Evolutionary conservation across 352 stramenopile species (phyloP).

Genomic region (Globisporangium alternatum): DNA sequence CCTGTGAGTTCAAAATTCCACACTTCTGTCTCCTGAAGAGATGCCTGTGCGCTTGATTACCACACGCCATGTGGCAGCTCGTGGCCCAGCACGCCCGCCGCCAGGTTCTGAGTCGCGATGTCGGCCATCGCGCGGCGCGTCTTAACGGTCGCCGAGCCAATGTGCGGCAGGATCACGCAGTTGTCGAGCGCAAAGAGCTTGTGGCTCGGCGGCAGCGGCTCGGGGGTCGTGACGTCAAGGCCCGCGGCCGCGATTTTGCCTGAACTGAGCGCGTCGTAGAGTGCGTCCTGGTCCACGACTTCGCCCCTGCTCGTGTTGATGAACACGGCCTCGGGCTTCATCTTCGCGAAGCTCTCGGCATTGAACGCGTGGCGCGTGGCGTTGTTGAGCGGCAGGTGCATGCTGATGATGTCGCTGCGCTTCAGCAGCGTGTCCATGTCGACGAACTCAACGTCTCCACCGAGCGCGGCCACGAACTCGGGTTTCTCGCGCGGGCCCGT

Average conservation of each 20-base stretch:
- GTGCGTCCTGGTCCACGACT: conserved; percentile 86
- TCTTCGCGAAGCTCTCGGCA: conserved; percentile 62
- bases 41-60: not conserved
- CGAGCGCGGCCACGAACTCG: conserved; percentile 30
- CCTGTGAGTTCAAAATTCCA: not conserved
- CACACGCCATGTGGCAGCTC: conserved; percentile 44
- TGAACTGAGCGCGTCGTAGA: conserved; percentile 36
- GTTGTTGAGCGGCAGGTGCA: conserved; percentile 81
- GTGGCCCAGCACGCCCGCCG: conserved; percentile 41
- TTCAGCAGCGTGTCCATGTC: conserved; percentile 69
- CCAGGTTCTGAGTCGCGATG: conserved; percentile 63
- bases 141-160: conserved; percentile 45
- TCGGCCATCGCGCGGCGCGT: conserved; percentile 72
- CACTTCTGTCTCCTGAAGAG: not conserved
- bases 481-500: conserved; percentile 64
- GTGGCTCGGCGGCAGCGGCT: conserved; percentile 85
- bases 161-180: conserved; percentile 52
- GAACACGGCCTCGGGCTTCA: conserved; percentile 85
- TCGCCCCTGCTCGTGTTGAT: conserved; percentile 92
- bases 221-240: conserved; percentile 88
- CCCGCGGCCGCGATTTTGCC: conserved; percentile 53
- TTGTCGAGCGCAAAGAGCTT: conserved; percentile 64
- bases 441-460: conserved; percentile 62
- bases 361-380: conserved; percentile 73
- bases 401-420: conserved; percentile 86